Evolutionary conservation across 768 basidiomycete species (phyloP).

Genomic region (Tremella fuciformis): DNA sequence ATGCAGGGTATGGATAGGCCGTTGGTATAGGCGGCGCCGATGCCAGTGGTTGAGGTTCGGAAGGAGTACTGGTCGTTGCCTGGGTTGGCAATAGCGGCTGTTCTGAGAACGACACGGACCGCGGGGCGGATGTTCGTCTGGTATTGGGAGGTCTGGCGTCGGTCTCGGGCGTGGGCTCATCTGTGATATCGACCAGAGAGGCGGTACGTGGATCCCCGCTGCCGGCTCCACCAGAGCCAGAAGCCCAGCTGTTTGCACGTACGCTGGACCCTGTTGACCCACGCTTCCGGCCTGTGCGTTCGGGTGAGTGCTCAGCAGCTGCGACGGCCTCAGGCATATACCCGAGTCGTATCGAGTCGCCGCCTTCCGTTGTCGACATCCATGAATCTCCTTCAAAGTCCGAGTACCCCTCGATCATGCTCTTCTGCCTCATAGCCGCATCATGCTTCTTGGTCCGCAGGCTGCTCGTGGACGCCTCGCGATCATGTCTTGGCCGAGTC

Average conservation of each 20-base stretch:
- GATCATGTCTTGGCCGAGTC: constrained; percentile 14
- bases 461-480: constrained; percentile 20
- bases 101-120: neutral
- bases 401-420: constrained; percentile 49
- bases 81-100: constrained; percentile 14
- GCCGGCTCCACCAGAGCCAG: neutral
- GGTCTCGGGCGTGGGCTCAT: neutral
- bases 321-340: constrained; percentile 36
- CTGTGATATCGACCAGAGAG: neutral
- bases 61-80: constrained; percentile 3
- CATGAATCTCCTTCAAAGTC: constrained; percentile 48
- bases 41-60: neutral
- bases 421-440: constrained; percentile 42
- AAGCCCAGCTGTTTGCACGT: neutral
- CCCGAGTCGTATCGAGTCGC: constrained; percentile 35
- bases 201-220: neutral
- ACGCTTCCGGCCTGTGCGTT: constrained; percentile 6
- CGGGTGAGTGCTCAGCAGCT: constrained; percentile 4
- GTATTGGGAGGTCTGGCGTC: neutral
- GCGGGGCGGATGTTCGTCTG: neutral
- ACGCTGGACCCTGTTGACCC: constrained; percentile 14
- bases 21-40: constrained; percentile 2
- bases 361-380: constrained; percentile 33
- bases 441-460: constrained; percentile 40
- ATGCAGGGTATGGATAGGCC: constrained; percentile 12